phyloP scores from a whole-genome alignment of 331 rosid genomes.

The Cydonia oblonga region DNA sequence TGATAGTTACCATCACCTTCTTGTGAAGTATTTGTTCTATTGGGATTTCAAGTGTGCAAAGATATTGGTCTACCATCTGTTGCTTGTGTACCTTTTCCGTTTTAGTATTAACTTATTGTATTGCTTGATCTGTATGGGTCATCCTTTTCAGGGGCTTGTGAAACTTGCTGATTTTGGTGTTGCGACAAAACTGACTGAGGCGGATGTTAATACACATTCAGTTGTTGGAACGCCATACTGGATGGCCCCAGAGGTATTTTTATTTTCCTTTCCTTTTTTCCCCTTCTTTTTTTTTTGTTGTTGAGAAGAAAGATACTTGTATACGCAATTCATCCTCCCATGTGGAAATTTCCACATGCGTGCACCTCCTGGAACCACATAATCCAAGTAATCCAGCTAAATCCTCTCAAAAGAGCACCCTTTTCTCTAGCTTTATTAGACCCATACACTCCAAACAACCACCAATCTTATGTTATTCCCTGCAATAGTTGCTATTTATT shows the following conservation, averaged over 20 bases:
- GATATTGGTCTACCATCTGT: constrained; percentile 34
- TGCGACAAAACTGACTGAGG: constrained; percentile 93
- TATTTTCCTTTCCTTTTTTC: neutral
- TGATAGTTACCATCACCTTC: neutral
- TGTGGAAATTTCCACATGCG: neutral
- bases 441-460: neutral
- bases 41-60: constrained; percentile 98
- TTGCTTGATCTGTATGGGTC: neutral
- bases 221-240: constrained; percentile 99
- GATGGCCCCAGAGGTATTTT: constrained; percentile 98
- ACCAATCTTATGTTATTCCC: neutral
- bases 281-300: no score
- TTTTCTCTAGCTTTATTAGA: neutral
- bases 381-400: no score
- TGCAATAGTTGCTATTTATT: neutral
- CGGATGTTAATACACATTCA: constrained; percentile 98
- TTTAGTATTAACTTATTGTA: neutral
- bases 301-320: neutral
- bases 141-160: constrained; percentile 79
- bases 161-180: constrained; percentile 99
- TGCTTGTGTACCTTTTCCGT: neutral
- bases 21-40: constrained; percentile 28
- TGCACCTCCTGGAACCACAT: neutral
- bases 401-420: neutral
- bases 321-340: neutral